Evolutionary conservation across 2,329 filamentous ascomycete species (phyloP).

Genomic region (Endothia cerciana): DNA sequence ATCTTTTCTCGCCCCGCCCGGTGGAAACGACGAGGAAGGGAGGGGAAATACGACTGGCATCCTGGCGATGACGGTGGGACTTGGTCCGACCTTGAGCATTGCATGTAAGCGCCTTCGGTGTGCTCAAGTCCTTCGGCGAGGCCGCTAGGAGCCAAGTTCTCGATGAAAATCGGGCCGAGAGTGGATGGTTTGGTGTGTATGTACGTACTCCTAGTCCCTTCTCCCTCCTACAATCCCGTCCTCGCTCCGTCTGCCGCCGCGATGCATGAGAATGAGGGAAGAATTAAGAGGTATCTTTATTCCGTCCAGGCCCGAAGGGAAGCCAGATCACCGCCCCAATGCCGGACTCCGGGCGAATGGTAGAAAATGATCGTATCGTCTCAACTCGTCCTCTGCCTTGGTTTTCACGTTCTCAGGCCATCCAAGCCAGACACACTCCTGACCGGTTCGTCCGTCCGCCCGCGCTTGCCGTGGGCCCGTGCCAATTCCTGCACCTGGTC

Average conservation of each 20-base stretch:
- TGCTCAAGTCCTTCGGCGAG: not conserved
- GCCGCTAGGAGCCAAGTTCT: not conserved
- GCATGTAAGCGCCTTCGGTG: not conserved
- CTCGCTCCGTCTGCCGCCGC: not conserved
- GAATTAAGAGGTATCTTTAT: not conserved
- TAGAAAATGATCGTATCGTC: constrained; percentile 18
- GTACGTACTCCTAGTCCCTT: not conserved
- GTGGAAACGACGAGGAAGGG: not conserved
- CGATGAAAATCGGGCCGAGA: not conserved
- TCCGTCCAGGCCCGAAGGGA: constrained; percentile 8
- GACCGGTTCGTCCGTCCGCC: not conserved
- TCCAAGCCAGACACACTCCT: not conserved
- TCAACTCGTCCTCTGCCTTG: constrained; percentile 18
- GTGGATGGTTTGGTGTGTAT: constrained; percentile 7
- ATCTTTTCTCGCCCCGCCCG: not conserved
- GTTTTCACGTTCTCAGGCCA: constrained; percentile 4
- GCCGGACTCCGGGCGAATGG: constrained; percentile 13
- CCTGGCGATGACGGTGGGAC: not conserved
- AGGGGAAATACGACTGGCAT: not conserved
- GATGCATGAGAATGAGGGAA: not conserved
- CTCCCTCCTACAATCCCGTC: not conserved
- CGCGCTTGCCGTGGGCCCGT: not conserved
- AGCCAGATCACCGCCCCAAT: constrained; percentile 4
- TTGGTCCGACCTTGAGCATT: not conserved
- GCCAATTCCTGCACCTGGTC: not conserved